A percentile compares a stretch with the other conserved stretches of the same genome.
phyloP scores from a whole-genome alignment of 805 yeast species.

The Saccharomycopsis javanensis region DNA sequence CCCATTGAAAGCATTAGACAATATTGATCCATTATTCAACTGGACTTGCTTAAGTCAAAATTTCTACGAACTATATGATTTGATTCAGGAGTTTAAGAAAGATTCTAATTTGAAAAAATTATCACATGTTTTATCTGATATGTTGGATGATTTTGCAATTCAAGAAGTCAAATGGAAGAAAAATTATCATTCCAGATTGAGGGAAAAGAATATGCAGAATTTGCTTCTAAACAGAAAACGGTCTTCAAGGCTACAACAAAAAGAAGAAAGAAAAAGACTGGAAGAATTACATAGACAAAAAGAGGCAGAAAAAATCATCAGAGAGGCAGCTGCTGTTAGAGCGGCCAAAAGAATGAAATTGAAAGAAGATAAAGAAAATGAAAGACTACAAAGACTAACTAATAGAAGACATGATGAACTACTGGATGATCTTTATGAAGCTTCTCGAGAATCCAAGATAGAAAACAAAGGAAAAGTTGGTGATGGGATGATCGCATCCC shows the following conservation, averaged over 20 bases:
- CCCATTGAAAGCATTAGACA: conserved; percentile 23
- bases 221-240: conserved; percentile 61
- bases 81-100: conserved; percentile 25
- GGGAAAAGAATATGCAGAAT: conserved; percentile 53
- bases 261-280: conserved; percentile 45
- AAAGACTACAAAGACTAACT: neutral
- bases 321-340: conserved; percentile 16
- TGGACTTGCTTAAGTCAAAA: conserved; percentile 36
- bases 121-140: conserved; percentile 25
- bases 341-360: conserved; percentile 18
- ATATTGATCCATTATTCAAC: conserved; percentile 31
- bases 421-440: neutral
- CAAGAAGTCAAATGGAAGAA: conserved; percentile 47
- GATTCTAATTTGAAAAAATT: conserved; percentile 24
- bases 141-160: conserved; percentile 29
- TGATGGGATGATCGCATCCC: too few relatives aligned
- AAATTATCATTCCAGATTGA: conserved; percentile 43
- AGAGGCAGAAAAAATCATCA: conserved; percentile 12
- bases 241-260: conserved; percentile 64
- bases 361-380: conserved; percentile 9
- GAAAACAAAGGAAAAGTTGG: neutral
- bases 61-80: conserved; percentile 34
- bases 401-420: neutral
- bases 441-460: neutral
- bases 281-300: conserved; percentile 32